A percentile compares a stretch with the other conserved stretches of the same genome.
Conservation (phyloP, 202 grass and related monocot species). For the Eragrostis tef region DNA sequence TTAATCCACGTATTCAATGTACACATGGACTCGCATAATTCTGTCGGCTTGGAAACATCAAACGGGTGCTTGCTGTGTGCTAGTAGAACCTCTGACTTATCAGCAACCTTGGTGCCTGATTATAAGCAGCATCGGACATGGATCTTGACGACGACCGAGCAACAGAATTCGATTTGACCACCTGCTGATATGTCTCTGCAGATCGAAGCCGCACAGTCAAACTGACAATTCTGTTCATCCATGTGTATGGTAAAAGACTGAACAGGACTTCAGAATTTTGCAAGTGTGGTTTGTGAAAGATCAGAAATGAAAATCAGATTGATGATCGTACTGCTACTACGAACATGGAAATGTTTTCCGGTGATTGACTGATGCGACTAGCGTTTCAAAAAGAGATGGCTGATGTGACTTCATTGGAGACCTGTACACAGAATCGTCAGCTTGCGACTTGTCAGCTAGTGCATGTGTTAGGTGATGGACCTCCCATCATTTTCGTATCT, state of each 20-base stretch:
- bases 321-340: not conserved
- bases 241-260: not conserved
- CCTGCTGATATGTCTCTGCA: not conserved
- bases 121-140: not conserved
- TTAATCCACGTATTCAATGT: not conserved
- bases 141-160: not conserved
- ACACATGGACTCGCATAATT: constrained; percentile 18
- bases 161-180: not conserved
- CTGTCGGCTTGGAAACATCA: not conserved
- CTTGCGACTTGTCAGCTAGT: constrained; percentile 22
- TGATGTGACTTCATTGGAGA: constrained; percentile 35
- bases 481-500: not conserved
- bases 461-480: constrained; percentile 42
- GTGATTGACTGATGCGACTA: constrained; percentile 16
- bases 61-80: not conserved
- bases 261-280: not conserved
- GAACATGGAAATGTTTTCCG: not conserved
- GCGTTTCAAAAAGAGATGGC: not conserved
- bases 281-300: not conserved
- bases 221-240: not conserved
- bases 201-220: not conserved
- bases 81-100: not conserved
- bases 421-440: not conserved
- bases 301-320: not conserved
- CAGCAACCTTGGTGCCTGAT: not conserved